Percentiles rank a stretch among this genome's conserved stretches.
Evolutionary conservation across 2,329 filamentous ascomycete genomes (phyloP).

Genomic region (Hypoxylon sp.): DNA sequence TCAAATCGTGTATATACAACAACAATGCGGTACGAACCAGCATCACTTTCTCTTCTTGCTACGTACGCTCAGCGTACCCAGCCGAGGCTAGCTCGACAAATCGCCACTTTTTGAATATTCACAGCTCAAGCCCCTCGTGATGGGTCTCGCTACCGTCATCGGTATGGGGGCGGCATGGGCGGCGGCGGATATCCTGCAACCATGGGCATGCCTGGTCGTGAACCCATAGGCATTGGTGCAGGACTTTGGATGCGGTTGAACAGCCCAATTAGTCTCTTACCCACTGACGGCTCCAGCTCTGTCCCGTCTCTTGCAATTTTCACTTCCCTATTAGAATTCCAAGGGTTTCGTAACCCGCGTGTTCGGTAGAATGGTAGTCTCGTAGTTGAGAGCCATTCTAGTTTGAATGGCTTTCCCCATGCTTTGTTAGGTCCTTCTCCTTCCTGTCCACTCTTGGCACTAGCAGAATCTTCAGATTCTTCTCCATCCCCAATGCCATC

Average conservation of each 20-base stretch:
- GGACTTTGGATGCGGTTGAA: slow-evolving; percentile 75
- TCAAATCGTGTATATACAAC: slow-evolving; percentile 43
- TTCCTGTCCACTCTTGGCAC: slow-evolving; percentile 54
- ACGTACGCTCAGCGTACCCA: slow-evolving; percentile 42
- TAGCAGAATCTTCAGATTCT: slow-evolving; percentile 53
- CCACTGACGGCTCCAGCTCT: slow-evolving; percentile 87
- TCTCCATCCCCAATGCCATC: slow-evolving; percentile 56
- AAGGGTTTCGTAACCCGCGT: slow-evolving; percentile 88
- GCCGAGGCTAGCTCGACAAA: slow-evolving; percentile 38
- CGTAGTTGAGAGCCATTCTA: slow-evolving; percentile 90
- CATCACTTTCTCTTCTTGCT: slow-evolving; percentile 28
- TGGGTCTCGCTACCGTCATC: slow-evolving; percentile 43
- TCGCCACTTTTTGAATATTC: slow-evolving; percentile 28
- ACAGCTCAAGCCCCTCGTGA: slow-evolving; percentile 9
- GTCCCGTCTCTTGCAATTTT: slow-evolving; percentile 97
- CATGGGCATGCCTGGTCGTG: slow-evolving; percentile 56
- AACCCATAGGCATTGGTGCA: slow-evolving; percentile 51
- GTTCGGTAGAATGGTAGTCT: slow-evolving; percentile 91
- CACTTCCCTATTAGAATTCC: slow-evolving; percentile 95
- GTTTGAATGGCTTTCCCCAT: slow-evolving; percentile 91
- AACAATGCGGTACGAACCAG: slow-evolving; percentile 25
- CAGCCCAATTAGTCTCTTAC: slow-evolving; percentile 81
- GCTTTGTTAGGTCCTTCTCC: slow-evolving; percentile 70
- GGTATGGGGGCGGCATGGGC: slow-evolving; percentile 56
- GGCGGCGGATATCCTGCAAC: slow-evolving; percentile 58